Conservation (phyloP, 495 filamentous ascomycete species). For the Xylaria flabelliformis region DNA sequence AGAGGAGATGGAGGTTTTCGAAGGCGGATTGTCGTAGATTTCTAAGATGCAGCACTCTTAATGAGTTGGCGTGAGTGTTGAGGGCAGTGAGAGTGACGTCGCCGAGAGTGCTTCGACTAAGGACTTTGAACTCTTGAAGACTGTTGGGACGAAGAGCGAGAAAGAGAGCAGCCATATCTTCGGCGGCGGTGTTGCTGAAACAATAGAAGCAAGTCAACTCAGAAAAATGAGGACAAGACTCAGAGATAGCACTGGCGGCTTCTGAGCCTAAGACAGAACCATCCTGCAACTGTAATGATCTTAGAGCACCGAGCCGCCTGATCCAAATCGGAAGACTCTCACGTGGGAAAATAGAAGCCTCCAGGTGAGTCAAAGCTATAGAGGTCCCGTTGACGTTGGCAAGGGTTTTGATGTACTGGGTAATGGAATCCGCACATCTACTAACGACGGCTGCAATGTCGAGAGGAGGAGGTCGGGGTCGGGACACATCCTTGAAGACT, state of each 20-base stretch:
- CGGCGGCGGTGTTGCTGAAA: constrained; percentile 52
- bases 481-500: constrained; percentile 22
- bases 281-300: constrained; percentile 60
- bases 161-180: constrained; percentile 65
- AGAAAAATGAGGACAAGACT: constrained; percentile 66
- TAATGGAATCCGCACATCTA: constrained; percentile 42
- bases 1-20: constrained; percentile 54
- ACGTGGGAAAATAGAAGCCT: constrained; percentile 39
- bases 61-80: constrained; percentile 60
- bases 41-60: constrained; percentile 62
- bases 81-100: constrained; percentile 64
- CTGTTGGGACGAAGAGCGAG: constrained; percentile 61
- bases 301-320: constrained; percentile 45
- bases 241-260: constrained; percentile 57
- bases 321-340: constrained; percentile 45
- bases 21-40: constrained; percentile 57
- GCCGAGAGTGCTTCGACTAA: constrained; percentile 58
- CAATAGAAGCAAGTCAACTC: constrained; percentile 61
- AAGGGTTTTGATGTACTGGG: constrained; percentile 40
- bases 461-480: constrained; percentile 8
- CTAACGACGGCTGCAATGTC: constrained; percentile 33
- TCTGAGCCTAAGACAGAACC: constrained; percentile 62
- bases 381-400: constrained; percentile 41
- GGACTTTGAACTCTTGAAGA: constrained; percentile 64
- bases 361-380: constrained; percentile 56